Base-by-base conservation (phyloP, 1,139 yeast genomes). In the Suhomyces yuchorum region DNA sequence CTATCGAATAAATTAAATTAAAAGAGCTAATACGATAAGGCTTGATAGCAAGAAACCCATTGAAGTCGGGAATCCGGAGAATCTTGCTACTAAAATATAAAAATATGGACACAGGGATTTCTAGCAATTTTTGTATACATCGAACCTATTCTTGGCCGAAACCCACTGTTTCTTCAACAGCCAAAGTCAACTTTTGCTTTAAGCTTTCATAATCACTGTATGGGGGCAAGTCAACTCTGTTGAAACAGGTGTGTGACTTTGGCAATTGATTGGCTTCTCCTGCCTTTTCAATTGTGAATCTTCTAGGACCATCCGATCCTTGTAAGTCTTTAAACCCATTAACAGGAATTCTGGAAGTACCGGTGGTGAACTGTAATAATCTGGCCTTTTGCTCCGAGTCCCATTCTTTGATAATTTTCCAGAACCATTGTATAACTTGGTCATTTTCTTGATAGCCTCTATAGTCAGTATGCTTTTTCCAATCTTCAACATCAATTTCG, bases 401-500 rank as follows among this genome's bases (percentile, higher is more conserved):
- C 97, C 97, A 92, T 64, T 86, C 89, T 46, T 86, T 79, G 58
- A 95, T 85, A 71, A 96, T 87, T 68, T 83, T 84, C 99, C 99
- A 93, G 80, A 93, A 93, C 98, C 98, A 93, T 73, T 91, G 96
- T 56, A 93, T 85, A 47, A 91, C 97, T 71, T 91, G 96, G 70
- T 95, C 99, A 56, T 82, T 84, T 71, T 93, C 99, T 65, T 91
- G 95, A 71, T 92, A 93, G 8, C 99, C 99, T 72, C 99, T 83
- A 71, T 93, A 93, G 68, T 93, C 99, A 24, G 99, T 93, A 68
- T 93, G 97, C 68, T 91, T 92, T 72, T 91, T 92, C 99, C 99
- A 93, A 73, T 93, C 99, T 58, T 91, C 97, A 51, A 91, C 87
- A 68, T 93, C 99, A 61, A 93, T 93, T 63, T 93, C 99, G 2